Conservation (phyloP, 2,329 filamentous ascomycete genomes). For the Colletotrichum limetticola region DNA sequence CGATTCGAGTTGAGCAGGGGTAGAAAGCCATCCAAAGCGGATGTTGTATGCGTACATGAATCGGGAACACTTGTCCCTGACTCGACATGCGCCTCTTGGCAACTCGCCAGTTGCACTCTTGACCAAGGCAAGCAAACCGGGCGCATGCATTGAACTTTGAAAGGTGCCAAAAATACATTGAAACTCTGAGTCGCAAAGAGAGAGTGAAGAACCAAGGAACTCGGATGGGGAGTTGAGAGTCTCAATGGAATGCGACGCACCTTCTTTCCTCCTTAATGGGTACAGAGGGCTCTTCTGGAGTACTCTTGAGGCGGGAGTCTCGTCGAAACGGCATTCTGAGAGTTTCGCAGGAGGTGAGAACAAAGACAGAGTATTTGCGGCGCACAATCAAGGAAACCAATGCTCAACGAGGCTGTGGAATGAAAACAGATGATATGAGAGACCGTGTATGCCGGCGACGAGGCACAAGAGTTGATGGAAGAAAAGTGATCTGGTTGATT, state of each 20-base stretch:
- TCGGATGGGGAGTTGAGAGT: neutral
- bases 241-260: neutral
- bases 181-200: neutral
- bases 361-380: neutral
- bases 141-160: neutral
- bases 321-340: neutral
- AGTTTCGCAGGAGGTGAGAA: neutral
- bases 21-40: neutral
- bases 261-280: neutral
- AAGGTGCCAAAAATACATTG: neutral
- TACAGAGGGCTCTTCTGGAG: neutral
- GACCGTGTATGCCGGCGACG: neutral
- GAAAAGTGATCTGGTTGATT: neutral
- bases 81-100: neutral
- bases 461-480: neutral
- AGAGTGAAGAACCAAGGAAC: neutral
- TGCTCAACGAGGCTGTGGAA: neutral
- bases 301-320: neutral
- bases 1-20: constrained; percentile 8
- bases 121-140: neutral
- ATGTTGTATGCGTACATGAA: neutral
- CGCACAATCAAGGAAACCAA: neutral
- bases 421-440: neutral
- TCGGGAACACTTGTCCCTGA: neutral
- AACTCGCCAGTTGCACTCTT: neutral